A percentile compares a stretch with the other conserved stretches of the same genome.
Evolutionary conservation across 345 rosid genomes (phyloP).

Genomic region (Pugionium cornutum): DNA sequence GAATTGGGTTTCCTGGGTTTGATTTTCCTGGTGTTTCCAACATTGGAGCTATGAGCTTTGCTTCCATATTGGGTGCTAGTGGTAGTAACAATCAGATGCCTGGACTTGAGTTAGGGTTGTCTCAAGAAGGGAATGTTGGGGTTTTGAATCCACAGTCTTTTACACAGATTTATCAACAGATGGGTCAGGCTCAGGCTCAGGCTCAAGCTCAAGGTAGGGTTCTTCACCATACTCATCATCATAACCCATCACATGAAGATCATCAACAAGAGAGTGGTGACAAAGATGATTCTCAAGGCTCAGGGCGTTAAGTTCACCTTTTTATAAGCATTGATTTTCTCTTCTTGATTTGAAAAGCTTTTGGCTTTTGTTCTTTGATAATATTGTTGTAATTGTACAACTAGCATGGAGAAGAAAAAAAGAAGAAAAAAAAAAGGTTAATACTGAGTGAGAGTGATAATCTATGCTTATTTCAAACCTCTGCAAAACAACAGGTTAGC

Average conservation of each 20-base stretch:
- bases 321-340: slow-evolving; percentile 21
- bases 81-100: slow-evolving; percentile 59
- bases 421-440: slow-evolving; percentile 23
- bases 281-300: slow-evolving; percentile 88
- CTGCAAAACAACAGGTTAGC: slow-evolving; percentile 50
- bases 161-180: slow-evolving; percentile 88
- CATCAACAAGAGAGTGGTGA: slow-evolving; percentile 53
- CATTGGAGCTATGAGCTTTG: slow-evolving; percentile 70
- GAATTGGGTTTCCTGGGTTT: slow-evolving; percentile 79
- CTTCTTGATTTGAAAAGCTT: slow-evolving; percentile 40
- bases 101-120: slow-evolving; percentile 90
- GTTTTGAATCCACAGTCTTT: slow-evolving; percentile 73
- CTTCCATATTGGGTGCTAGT: slow-evolving; percentile 67
- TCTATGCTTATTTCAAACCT: slow-evolving; percentile 45
- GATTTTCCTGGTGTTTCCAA: slow-evolving; percentile 56
- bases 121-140: slow-evolving; percentile 92
- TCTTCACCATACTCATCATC: slow-evolving; percentile 52
- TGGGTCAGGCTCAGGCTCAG: slow-evolving; percentile 54
- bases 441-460: slow-evolving; percentile 49
- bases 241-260: slow-evolving; percentile 46
- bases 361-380: slow-evolving; percentile 42
- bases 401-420: slow-evolving; percentile 43
- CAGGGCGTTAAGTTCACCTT: slow-evolving; percentile 58
- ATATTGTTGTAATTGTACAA: slow-evolving; percentile 53
- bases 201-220: slow-evolving; percentile 41